Percentiles rank a stretch among this genome's conserved stretches.
Conservation (phyloP, 2,329 filamentous ascomycete species). For the Chaetomiaceae sp. region DNA sequence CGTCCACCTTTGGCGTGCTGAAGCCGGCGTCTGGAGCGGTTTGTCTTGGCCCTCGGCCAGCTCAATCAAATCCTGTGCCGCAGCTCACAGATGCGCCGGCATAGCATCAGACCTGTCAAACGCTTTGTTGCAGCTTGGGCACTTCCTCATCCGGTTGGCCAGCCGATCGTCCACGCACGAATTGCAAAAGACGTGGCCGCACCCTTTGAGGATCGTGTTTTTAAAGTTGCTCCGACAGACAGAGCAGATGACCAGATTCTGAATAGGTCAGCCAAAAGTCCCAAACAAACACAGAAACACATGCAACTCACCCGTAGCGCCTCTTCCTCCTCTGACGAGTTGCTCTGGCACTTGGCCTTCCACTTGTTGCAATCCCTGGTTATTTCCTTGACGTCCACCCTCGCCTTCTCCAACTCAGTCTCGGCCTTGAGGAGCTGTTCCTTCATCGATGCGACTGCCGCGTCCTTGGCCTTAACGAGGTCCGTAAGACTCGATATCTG, state of each 20-base stretch:
- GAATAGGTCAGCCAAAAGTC: slow-evolving; percentile 32
- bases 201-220: slow-evolving; percentile 87
- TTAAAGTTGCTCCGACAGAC: slow-evolving; percentile 93
- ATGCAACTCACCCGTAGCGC: slow-evolving; percentile 70
- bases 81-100: slow-evolving; percentile 51
- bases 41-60: neutral
- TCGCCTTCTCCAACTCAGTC: slow-evolving; percentile 74
- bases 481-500: slow-evolving; percentile 75
- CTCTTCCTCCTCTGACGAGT: slow-evolving; percentile 77
- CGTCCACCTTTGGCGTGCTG: neutral
- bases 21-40: neutral
- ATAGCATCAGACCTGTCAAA: slow-evolving; percentile 92
- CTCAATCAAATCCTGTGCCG: neutral
- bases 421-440: slow-evolving; percentile 61
- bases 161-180: slow-evolving; percentile 86
- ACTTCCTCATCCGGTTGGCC: slow-evolving; percentile 87
- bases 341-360: slow-evolving; percentile 77
- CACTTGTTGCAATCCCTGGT: slow-evolving; percentile 81
- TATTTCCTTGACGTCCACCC: slow-evolving; percentile 69
- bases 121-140: slow-evolving; percentile 85
- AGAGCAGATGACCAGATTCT: slow-evolving; percentile 79
- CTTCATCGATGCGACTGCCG: slow-evolving; percentile 46
- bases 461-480: slow-evolving; percentile 71
- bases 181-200: slow-evolving; percentile 91
- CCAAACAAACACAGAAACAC: neutral